Percentiles rank a stretch among this genome's conserved stretches.
Conservation (phyloP, 2,329 filamentous ascomycete genomes). For the Colletotrichum melonis region DNA sequence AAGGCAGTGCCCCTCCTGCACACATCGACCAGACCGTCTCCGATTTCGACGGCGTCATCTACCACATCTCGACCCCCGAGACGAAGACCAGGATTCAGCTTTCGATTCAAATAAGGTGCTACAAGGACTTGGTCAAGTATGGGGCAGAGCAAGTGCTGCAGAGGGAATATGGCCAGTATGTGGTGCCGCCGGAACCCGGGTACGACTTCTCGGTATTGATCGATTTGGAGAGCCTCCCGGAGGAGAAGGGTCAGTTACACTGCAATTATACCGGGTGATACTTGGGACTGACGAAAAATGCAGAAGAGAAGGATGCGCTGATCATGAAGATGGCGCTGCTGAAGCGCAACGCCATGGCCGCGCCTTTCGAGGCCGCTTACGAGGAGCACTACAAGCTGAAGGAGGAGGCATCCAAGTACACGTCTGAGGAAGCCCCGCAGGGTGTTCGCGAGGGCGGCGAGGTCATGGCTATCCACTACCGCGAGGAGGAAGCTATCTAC, state of each 20-base stretch:
- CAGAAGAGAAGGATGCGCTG: slow-evolving; percentile 87
- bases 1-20: slow-evolving; percentile 78
- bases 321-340: slow-evolving; percentile 88
- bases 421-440: slow-evolving; percentile 92
- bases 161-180: slow-evolving; percentile 94
- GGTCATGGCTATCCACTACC: slow-evolving; percentile 97
- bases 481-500: slow-evolving; percentile 98
- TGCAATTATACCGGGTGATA: background rate
- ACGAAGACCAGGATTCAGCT: slow-evolving; percentile 93
- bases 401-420: slow-evolving; percentile 92
- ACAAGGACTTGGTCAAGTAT: slow-evolving; percentile 89
- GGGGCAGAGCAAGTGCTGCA: slow-evolving; percentile 92
- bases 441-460: slow-evolving; percentile 89
- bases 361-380: slow-evolving; percentile 97
- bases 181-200: slow-evolving; percentile 86
- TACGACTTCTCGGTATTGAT: slow-evolving; percentile 96
- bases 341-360: slow-evolving; percentile 99
- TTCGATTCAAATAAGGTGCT: slow-evolving; percentile 96
- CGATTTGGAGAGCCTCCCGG: slow-evolving; percentile 88
- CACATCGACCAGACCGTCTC: slow-evolving; percentile 98
- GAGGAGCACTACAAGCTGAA: slow-evolving; percentile 88
- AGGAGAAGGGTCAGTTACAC: slow-evolving; percentile 72
- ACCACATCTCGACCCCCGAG: slow-evolving; percentile 97
- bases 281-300: slow-evolving; percentile 20
- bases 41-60: slow-evolving; percentile 98